phyloP scores from a whole-genome alignment of 1,284 basidiomycete genomes.

The Microbotryomycetes sp. region DNA sequence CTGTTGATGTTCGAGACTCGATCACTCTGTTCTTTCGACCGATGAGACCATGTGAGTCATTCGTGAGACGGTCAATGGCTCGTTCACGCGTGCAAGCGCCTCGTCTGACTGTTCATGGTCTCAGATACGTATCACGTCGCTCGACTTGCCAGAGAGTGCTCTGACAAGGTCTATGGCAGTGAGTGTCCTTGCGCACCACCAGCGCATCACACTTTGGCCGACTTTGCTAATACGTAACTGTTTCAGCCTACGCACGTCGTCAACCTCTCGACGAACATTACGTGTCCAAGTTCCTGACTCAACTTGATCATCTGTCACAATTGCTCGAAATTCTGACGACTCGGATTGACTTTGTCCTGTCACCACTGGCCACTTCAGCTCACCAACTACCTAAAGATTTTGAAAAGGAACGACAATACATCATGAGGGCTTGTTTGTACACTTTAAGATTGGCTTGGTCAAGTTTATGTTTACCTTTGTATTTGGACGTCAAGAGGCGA shows the following conservation, averaged over 20 bases:
- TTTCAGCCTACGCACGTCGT: conserved; percentile 21
- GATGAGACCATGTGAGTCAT: conserved; percentile 17
- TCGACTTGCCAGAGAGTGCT: conserved; percentile 23
- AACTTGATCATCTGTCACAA: conserved; percentile 25
- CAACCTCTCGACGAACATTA: conserved; percentile 25
- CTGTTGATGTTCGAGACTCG: conserved; percentile 29
- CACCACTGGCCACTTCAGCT: conserved; percentile 23
- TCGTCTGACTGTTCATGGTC: not conserved
- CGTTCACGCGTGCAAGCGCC: too few species aligned
- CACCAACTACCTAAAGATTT: conserved; percentile 23
- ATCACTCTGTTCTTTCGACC: conserved; percentile 27
- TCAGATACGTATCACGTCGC: conserved; percentile 18
- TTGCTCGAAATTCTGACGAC: conserved; percentile 23
- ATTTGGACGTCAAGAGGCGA: conserved; percentile 16
- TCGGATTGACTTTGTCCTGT: conserved; percentile 23
- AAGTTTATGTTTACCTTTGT: conserved; percentile 20
- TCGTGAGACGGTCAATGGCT: too few species aligned
- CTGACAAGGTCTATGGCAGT: conserved; percentile 29
- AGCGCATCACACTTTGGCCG: too few species aligned
- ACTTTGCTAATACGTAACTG: too few species aligned
- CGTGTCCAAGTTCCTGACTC: conserved; percentile 22
- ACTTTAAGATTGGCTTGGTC: conserved; percentile 19
- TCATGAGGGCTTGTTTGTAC: conserved; percentile 23
- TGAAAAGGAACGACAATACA: conserved; percentile 23
- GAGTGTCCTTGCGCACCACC: too few species aligned